These are phyloP conservation scores for Leccinum solheimii DNA, from an alignment of 1,284 basidiomycete species.

Conservation along the genomic window DNA sequence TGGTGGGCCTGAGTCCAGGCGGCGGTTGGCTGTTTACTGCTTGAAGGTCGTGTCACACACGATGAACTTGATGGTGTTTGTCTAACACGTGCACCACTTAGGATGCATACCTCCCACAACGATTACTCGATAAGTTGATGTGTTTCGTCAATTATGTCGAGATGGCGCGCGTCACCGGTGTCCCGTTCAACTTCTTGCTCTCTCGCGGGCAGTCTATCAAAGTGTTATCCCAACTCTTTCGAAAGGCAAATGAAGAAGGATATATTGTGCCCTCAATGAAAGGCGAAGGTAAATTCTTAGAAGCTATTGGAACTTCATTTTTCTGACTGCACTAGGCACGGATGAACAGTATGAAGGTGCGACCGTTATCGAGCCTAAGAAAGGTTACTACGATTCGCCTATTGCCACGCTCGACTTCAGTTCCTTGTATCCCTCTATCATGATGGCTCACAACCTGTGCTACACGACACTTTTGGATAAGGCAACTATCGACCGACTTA, in stretches of 20 bases:
- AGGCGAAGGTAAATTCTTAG: slow-evolving; percentile 62
- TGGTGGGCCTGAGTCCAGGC: slow-evolving; percentile 86
- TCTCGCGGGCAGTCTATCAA: slow-evolving; percentile 95
- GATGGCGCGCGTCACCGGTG: slow-evolving; percentile 95
- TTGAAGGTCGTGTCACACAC: slow-evolving; percentile 65
- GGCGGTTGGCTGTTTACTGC: slow-evolving; percentile 93
- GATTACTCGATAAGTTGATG: slow-evolving; percentile 95
- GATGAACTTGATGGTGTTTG: not conserved
- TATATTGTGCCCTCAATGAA: slow-evolving; percentile 85
- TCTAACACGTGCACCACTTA: slow-evolving; percentile 32
- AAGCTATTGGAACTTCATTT: not conserved
- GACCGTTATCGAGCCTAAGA: slow-evolving; percentile 93
- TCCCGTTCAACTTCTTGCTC: slow-evolving; percentile 94
- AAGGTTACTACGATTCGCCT: slow-evolving; percentile 91
- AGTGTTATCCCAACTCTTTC: slow-evolving; percentile 89
- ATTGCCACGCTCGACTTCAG: slow-evolving; percentile 98
- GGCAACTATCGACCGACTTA: slow-evolving; percentile 71
- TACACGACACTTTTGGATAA: slow-evolving; percentile 91
- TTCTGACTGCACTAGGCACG: slow-evolving; percentile 49
- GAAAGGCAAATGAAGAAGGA: slow-evolving; percentile 84
- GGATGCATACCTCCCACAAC: slow-evolving; percentile 96
- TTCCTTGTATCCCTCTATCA: slow-evolving; percentile 96
- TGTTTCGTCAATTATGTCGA: slow-evolving; percentile 96
- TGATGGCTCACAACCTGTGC: slow-evolving; percentile 99
- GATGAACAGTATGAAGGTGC: slow-evolving; percentile 98